Percentiles rank a stretch among this genome's conserved stretches.
These are phyloP conservation scores for Ascochyta clinopodiicola DNA, from an alignment of 2,329 filamentous ascomycete genomes.

Conservation along the genomic window DNA sequence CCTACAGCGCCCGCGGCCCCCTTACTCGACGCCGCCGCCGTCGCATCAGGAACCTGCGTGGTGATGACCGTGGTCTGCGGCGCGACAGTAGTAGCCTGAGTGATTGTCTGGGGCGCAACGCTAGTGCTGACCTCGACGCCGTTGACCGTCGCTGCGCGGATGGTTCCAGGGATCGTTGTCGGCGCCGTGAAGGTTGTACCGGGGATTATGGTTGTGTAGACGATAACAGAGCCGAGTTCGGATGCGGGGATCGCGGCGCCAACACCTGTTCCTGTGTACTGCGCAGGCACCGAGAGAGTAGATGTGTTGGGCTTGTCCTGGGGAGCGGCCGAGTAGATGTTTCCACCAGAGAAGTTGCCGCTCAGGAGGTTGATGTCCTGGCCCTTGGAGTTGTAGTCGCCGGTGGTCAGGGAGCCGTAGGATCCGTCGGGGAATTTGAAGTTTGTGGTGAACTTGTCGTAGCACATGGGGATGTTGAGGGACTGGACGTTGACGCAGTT, in stretches of 20 bases:
- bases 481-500: constrained; percentile 52
- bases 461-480: constrained; percentile 57
- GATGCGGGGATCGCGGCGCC: constrained; percentile 55
- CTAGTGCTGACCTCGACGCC: constrained; percentile 27
- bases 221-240: constrained; percentile 50
- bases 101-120: constrained; percentile 29
- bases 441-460: constrained; percentile 61
- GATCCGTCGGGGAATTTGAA: constrained; percentile 56
- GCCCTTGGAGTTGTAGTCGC: constrained; percentile 51
- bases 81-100: constrained; percentile 32
- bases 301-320: constrained; percentile 53
- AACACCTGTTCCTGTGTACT: constrained; percentile 55
- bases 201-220: constrained; percentile 43
- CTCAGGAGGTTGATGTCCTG: constrained; percentile 53
- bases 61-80: constrained; percentile 29
- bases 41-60: constrained; percentile 12
- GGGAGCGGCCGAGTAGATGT: constrained; percentile 53
- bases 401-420: constrained; percentile 55
- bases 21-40: constrained; percentile 3
- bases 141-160: constrained; percentile 26
- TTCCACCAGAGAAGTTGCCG: constrained; percentile 54
- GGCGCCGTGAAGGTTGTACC: constrained; percentile 35
- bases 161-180: constrained; percentile 29
- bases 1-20: constrained; percentile 24
- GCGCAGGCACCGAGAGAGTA: constrained; percentile 53